A percentile compares a stretch with the other conserved stretches of the same genome.
Evolutionary conservation across 2,329 filamentous ascomycete species (phyloP).

Genomic region (Ceratocystis huliohia): DNA sequence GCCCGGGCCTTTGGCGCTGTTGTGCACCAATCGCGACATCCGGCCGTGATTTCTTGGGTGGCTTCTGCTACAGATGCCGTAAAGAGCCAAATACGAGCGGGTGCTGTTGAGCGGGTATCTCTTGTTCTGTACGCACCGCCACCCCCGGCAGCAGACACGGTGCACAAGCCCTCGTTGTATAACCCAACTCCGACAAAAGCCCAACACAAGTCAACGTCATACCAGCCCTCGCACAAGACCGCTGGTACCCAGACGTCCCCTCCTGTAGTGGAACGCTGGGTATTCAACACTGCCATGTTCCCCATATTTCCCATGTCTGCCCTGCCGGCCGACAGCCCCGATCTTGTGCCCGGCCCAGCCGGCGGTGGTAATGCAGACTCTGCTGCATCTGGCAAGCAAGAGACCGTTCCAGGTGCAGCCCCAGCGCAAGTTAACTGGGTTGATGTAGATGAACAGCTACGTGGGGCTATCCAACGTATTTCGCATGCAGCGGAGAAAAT

Average conservation of each 20-base stretch:
- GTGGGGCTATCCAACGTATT: constrained; percentile 52
- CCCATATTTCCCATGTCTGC: constrained; percentile 6
- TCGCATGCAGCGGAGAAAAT: constrained; percentile 47
- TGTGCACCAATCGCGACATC: constrained; percentile 75
- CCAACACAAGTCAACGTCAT: too few relatives aligned
- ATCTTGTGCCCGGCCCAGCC: constrained; percentile 20
- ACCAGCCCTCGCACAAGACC: not conserved
- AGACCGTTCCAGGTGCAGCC: constrained; percentile 20
- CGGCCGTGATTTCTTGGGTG: constrained; percentile 75
- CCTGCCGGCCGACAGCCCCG: constrained; percentile 27
- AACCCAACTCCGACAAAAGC: not conserved
- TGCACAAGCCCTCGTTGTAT: constrained; percentile 16
- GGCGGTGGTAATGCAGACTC: not conserved
- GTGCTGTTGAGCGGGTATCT: constrained; percentile 36
- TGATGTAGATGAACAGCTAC: constrained; percentile 60
- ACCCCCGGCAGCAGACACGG: not conserved
- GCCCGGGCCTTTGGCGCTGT: constrained; percentile 72
- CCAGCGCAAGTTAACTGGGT: constrained; percentile 34
- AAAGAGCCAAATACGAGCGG: constrained; percentile 52
- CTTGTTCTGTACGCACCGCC: constrained; percentile 35
- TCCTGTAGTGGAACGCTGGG: constrained; percentile 17
- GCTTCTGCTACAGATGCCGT: constrained; percentile 65
- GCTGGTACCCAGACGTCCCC: not conserved
- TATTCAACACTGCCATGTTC: constrained; percentile 16
- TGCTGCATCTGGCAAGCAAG: constrained; percentile 21